Evolutionary conservation across 371 early-diverging fungal genomes (phyloP), one percentile per base, ranked within the genome.

Genomic region (Mucor irregularis): DNA sequence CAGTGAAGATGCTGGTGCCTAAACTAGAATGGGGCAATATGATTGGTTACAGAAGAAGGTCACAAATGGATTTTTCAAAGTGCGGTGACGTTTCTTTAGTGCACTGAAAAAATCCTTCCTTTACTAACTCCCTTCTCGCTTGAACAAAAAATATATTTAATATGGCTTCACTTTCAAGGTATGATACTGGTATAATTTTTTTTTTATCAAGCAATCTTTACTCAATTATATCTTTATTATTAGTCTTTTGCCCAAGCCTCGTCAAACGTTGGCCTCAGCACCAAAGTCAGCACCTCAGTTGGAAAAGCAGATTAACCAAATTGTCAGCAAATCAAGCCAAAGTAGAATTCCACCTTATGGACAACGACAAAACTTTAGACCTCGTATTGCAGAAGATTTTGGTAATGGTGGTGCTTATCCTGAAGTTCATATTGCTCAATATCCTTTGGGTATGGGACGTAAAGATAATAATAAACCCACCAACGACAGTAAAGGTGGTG

Each of bases 371-470:
- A 90, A 84, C 22, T 96, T 86, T 69, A 78, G 83, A 51, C 96
- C 96, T 51, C 82, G 87, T 53, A 81, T 81, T n/a, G 72, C 75
- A 10, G 84, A 90, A 62, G 97, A 97, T 71, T 97, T 89, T 74
- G 96, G 94, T 47, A 95, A 95, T 70, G 98, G 98, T 29, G 98
- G 98, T 28, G 95, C 98, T 0, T 97, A 87, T 62, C 98, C 98
- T 16, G 98, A 97, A 72, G 88, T 95, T 53, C 88, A 88, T 53
- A 73, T 90, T 39, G 86, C 88, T 6, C 98, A 97, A 69, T 97
- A 92, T 58, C 98, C 98, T 2, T 71, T 93, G 25, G 90, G 92
- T 53, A 91, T 97, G 94, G 98, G 98, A 9, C 84, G 90, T 24
- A 90, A 88, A 67, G 84, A 82, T 47, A 21, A 25, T n/a, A 76